Conservation (phyloP, 495 filamentous ascomycete species). For the Rusavskia elegans region DNA sequence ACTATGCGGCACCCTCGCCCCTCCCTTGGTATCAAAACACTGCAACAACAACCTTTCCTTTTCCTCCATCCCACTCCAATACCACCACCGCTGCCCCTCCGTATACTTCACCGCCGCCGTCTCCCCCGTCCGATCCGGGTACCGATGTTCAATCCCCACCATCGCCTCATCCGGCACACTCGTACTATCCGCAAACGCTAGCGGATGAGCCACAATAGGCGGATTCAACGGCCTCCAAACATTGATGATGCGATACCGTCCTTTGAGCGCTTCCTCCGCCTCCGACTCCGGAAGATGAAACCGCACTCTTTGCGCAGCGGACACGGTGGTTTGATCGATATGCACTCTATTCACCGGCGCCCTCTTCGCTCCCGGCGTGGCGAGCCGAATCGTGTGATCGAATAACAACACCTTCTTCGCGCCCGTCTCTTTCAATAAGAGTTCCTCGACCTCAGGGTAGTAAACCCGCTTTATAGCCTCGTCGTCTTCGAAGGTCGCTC, state of each 20-base stretch:
- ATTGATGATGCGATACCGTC: constrained; percentile 69
- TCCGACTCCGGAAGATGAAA: constrained; percentile 32
- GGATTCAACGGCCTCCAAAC: constrained; percentile 70
- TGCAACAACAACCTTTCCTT: constrained; percentile 65
- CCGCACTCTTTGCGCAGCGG: constrained; percentile 45
- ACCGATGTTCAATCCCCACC: constrained; percentile 58
- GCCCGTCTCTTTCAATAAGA: constrained; percentile 49
- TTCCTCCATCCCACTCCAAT: constrained; percentile 61
- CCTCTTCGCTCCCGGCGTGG: constrained; percentile 32
- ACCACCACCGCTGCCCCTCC: constrained; percentile 51
- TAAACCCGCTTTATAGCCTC: constrained; percentile 47
- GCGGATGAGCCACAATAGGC: constrained; percentile 51
- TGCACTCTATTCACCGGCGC: constrained; percentile 57
- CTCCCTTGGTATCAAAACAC: constrained; percentile 60
- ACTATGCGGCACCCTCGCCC: constrained; percentile 60
- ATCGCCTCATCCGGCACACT: constrained; percentile 48
- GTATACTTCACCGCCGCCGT: constrained; percentile 56
- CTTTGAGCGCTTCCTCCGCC: constrained; percentile 9
- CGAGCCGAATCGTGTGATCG: constrained; percentile 77
- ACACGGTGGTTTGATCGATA: constrained; percentile 66
- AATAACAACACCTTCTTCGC: constrained; percentile 54
- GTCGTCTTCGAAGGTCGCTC: constrained; percentile 47
- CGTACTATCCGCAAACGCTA: constrained; percentile 52
- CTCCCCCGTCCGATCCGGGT: constrained; percentile 55
- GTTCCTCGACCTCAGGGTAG: constrained; percentile 64